Base-by-base conservation (phyloP, 495 filamentous ascomycete genomes). In the Xylaria intraflava region DNA sequence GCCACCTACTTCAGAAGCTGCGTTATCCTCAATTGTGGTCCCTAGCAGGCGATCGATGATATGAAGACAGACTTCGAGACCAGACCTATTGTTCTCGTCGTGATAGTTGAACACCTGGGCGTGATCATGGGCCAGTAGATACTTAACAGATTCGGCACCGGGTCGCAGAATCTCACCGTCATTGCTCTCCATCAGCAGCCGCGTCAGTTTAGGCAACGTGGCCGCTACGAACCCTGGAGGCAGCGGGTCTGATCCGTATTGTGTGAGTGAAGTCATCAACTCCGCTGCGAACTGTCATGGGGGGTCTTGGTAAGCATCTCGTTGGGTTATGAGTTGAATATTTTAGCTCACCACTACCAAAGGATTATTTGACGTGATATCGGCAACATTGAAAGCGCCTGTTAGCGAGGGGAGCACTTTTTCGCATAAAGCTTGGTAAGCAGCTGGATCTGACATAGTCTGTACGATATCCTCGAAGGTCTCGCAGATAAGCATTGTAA, bases 41-140 rank as follows among this genome's bases (percentile, higher is more conserved):
- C 86, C 83, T 19, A 98, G 78, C 5, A 98, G 77, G n/a, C 91
- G 87, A 66, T 96, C 93, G 59, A 98, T 92, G 59, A 98, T 92
- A 48, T 89, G 76, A 38, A 98, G 78, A 22, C 87, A 85, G 16
- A 95, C 84, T 68, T 97, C 91, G 11, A 95, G 78, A 26, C 93
- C 94, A 24, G 83, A 86, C 58, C 90, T 88, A 46, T 84, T 85
- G 35, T 78, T 78, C 59, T 87, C 83, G 47, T 84, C 80, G 12
- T 83, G 82, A 85, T 88, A 98, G 31, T 77, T 77, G 57, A 95
- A 83, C 20, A 98, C 78, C 60, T 97, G 94, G 39, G 86, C 76
- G 58, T 90, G 82, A 67, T 95, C 93, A 64, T 96, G 89, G 46
- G 81, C 75, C 41, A 97, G 76, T 66, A 96, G 90, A 59, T 89